Evolutionary conservation across 805 yeast genomes (phyloP).

Genomic region (Ogataea trehalophila): DNA sequence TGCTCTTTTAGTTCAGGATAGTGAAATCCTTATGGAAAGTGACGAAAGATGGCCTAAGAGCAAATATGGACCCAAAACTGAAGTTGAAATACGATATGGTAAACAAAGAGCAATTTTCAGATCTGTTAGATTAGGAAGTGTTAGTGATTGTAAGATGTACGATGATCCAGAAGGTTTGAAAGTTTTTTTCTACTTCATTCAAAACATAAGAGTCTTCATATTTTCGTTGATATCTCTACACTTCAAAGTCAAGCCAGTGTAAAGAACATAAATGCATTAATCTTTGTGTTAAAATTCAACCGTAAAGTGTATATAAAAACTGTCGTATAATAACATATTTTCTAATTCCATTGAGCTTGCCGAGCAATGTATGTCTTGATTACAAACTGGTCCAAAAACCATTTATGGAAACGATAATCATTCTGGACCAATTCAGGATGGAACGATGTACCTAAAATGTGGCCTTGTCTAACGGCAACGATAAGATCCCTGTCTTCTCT

Average conservation of each 20-base stretch:
- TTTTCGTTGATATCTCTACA: slow-evolving; percentile 39
- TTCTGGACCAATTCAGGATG: slow-evolving; percentile 65
- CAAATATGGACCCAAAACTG: slow-evolving; percentile 37
- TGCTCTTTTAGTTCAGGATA: slow-evolving; percentile 30
- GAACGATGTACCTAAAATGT: slow-evolving; percentile 66
- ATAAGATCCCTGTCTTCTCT: slow-evolving; percentile 35
- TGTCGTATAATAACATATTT: not conserved
- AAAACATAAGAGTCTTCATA: slow-evolving; percentile 38
- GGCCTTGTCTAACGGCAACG: slow-evolving; percentile 72
- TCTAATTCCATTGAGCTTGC: not conserved
- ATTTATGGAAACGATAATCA: slow-evolving; percentile 60
- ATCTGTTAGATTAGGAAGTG: slow-evolving; percentile 36
- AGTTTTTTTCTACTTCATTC: slow-evolving; percentile 38
- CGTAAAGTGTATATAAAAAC: not conserved
- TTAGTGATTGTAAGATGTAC: slow-evolving; percentile 34
- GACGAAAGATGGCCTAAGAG: slow-evolving; percentile 39
- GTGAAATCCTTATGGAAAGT: slow-evolving; percentile 37
- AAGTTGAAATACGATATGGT: slow-evolving; percentile 36
- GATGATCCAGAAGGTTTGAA: slow-evolving; percentile 42
- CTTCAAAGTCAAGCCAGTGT: slow-evolving; percentile 32
- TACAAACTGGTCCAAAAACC: slow-evolving; percentile 63
- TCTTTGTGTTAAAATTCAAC: not conserved
- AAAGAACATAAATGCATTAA: not conserved
- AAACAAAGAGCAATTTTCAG: slow-evolving; percentile 30
- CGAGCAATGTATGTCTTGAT: slow-evolving; percentile 8